phyloP scores from a whole-genome alignment of 2,329 filamentous ascomycete species.

The Fusarium mexicanum region DNA sequence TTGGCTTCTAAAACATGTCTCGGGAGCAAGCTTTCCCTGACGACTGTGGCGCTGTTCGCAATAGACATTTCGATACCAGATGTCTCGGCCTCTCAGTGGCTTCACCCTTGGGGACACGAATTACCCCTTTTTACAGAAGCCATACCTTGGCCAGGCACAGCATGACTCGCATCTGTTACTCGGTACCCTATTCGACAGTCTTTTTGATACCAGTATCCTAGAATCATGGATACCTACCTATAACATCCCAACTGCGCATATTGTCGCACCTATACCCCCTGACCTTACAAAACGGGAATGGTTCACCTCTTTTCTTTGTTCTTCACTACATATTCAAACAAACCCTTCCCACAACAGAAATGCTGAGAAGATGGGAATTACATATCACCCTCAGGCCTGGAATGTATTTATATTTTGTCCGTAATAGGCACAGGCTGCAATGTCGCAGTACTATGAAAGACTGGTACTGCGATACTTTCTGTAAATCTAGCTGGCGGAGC shows the following conservation, averaged over 20 bases:
- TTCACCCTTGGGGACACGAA: conserved; percentile 11
- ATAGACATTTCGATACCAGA: conserved; percentile 32
- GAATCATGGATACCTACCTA: conserved; percentile 35
- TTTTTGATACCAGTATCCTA: conserved; percentile 42
- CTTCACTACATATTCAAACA: conserved; percentile 37
- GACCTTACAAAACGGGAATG: conserved; percentile 28
- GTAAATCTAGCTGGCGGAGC: conserved; percentile 41
- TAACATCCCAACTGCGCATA: conserved; percentile 33
- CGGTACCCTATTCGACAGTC: conserved; percentile 31
- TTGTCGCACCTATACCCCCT: conserved; percentile 43
- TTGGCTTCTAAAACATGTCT: conserved; percentile 39
- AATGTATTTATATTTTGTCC: conserved; percentile 26
- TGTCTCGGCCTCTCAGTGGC: conserved; percentile 36
- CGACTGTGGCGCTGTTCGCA: conserved; percentile 33
- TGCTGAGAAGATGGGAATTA: conserved; percentile 34
- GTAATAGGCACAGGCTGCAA: conserved; percentile 27
- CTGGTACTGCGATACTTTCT: conserved; percentile 40
- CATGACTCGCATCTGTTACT: conserved; percentile 29
- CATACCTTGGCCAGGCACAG: conserved; percentile 8
- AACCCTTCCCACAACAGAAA: conserved; percentile 15
- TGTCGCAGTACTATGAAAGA: conserved; percentile 39
- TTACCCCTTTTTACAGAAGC: conserved; percentile 10
- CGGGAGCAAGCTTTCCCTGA: conserved; percentile 24
- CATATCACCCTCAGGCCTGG: conserved; percentile 38
- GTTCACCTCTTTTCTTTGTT: conserved; percentile 37